Base-by-base conservation (phyloP, 192 early-diverging fungal genomes). In the Glomus cerebriforme region DNA sequence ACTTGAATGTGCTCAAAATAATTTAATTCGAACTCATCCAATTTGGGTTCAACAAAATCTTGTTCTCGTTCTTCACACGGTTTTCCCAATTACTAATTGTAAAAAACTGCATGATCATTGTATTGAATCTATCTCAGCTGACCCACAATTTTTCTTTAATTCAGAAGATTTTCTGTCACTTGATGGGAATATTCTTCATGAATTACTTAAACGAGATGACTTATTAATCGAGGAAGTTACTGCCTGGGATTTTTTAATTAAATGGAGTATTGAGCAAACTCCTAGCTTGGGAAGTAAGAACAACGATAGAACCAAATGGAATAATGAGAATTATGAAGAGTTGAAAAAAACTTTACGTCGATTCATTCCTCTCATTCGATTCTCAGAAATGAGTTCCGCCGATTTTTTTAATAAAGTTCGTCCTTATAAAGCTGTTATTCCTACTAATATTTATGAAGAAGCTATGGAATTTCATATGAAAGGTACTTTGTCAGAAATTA, bases 101-200 rank as follows among this genome's bases (percentile, higher is more conserved):
- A 75, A 75, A n/a, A 59, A 34, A 32, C 29, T 75, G 7, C 27
- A 60, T 19, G 29, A 58, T 7, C 31, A 59, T 35, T 72, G 70
- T 72, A 34, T 75, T 34, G 54, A 60, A 32, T 59, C 31, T 29
- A 58, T 75, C 22, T 75, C 29, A 15, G 15, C 59, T 60, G 58
- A 75, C 27, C 54, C 54, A 29, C 26, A 60, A 24, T 39, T 39
- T 35, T 58, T 75, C 9, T 59, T 75, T 75, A 22, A 5, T 15
- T 75, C 73, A 7, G n/a, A 34, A 31, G n/a, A 75, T 37, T 60
- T 75, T 37, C 37, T 7, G 8, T 37, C 37, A 37, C 6, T 37
- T 7, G 6, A 37, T 37, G 8, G 8, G 5, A 7, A 37, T 37
- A 7, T 7, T 6, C 37, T 37, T 0, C 8, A 7, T 37, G 37